Evolutionary conservation across 352 stramenopile genomes (phyloP), one percentile per base, ranked within the genome.

Genomic region (Pythium phragmiticola): DNA sequence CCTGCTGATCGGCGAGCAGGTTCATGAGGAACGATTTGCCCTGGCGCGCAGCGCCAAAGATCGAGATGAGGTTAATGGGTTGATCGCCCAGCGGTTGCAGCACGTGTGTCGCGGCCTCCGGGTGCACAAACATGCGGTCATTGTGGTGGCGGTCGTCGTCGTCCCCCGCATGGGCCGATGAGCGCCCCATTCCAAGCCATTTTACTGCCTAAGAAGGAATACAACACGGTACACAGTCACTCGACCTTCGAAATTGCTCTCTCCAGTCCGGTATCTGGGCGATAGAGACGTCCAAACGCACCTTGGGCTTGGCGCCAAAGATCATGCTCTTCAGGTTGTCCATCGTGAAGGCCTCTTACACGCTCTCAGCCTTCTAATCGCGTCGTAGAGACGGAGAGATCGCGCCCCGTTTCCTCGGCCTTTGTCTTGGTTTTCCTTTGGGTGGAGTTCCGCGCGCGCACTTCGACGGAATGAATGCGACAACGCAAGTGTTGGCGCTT

Each of bases 1-100:
- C 87, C 63, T 95, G 82, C 66, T 95, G 82, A 62, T 91, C 84
- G 21, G 87, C 83, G 54, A 95, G 73, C 45, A 95, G 65, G 51
- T 95, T 95, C 87, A 95, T 95, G 19, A 95, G 68, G 65, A 95
- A 95, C 17, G 78, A 90, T 60, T 95, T 95, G 56, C 87, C 86
- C 61, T 95, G 87, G 19, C 87, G 74, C 43, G 87, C 87, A 6
- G 87, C 87, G 13, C 87, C 87, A 52, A 95, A 95, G 67, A 95
- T 93, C 46, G 80, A 87, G 60, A 95, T 92, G 48, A 95, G 70
- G 65, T 95, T 95, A 39, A 95, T 78, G 6, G 63, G 68, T 43
- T 83, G 77, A 55, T 90, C 75, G 4, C 74, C 82, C 2, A 94
- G 57, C 14, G 86, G 82, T 52, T 75, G 55, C 17, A 94, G 67